Evolutionary conservation across 768 basidiomycete genomes (phyloP).

Genomic region (Infundibulicybe gibba): DNA sequence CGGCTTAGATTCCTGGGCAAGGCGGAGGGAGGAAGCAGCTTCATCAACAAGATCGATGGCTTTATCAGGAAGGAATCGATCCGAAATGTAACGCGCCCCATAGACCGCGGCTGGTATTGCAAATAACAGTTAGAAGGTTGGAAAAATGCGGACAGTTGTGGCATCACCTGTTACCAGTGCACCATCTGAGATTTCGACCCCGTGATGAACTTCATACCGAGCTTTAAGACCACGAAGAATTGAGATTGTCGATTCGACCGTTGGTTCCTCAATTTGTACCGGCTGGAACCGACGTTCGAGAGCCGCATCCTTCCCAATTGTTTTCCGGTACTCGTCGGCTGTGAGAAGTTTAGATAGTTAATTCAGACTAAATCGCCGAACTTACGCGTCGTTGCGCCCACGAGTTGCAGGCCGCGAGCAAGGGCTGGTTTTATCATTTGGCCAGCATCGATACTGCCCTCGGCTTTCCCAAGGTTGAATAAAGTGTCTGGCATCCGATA

Average conservation of each 20-base stretch:
- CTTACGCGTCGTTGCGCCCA: conserved; percentile 88
- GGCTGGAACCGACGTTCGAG: conserved; percentile 92
- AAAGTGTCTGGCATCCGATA: conserved; percentile 49
- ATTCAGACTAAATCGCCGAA: conserved; percentile 5
- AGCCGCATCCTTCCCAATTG: conserved; percentile 89
- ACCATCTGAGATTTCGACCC: conserved; percentile 86
- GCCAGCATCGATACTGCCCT: conserved; percentile 89
- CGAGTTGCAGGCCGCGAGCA: conserved; percentile 81
- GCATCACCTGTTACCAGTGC: conserved; percentile 76
- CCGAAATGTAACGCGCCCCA: conserved; percentile 79
- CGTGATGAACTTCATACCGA: conserved; percentile 89
- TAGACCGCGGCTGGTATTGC: conserved; percentile 71
- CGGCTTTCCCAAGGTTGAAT: conserved; percentile 87
- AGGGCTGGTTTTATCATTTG: conserved; percentile 93
- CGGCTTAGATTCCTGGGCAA: conserved; percentile 88
- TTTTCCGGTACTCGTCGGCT: conserved; percentile 90
- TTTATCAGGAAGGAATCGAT: conserved; percentile 88
- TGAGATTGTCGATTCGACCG: conserved; percentile 78
- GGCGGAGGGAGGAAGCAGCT: conserved; percentile 80
- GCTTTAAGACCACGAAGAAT: conserved; percentile 86
- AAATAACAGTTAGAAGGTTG: neutral
- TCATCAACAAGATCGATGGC: conserved; percentile 93
- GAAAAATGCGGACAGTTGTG: neutral
- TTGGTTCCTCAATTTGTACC: conserved; percentile 84
- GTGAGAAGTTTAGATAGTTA: conserved; percentile 1